phyloP scores from a whole-genome alignment of 768 basidiomycete genomes.

The Polyporus arcularius region DNA sequence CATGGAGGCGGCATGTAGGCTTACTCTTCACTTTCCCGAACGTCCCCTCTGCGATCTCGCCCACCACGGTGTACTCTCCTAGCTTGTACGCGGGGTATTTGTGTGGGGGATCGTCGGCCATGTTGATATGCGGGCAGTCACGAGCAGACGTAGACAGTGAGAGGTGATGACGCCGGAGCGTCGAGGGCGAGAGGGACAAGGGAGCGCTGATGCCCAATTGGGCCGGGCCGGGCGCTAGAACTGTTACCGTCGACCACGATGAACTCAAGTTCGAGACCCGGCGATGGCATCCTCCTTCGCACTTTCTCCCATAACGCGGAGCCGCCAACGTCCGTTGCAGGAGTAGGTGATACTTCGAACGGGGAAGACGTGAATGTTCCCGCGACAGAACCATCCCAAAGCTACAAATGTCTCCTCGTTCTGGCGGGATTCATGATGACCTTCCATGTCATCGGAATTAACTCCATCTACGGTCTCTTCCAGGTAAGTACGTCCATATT shows the following conservation, averaged over 20 bases:
- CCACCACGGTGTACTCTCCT: constrained; percentile 86
- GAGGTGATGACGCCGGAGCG: too few species aligned
- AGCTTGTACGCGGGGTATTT: constrained; percentile 68
- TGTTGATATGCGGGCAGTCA: constrained; percentile 16
- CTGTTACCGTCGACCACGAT: not conserved
- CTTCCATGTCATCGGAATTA: constrained; percentile 47
- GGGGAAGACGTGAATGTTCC: not conserved
- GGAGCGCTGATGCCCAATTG: too few species aligned
- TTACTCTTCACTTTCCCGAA: constrained; percentile 99
- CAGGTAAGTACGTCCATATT: constrained; percentile 36
- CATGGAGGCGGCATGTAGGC: not conserved
- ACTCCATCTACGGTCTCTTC: constrained; percentile 44
- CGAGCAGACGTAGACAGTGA: not conserved
- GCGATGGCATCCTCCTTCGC: not conserved
- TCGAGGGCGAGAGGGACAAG: not conserved
- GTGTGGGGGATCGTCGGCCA: constrained; percentile 28
- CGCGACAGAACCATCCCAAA: constrained; percentile 28
- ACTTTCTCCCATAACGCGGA: not conserved
- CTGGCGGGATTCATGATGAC: constrained; percentile 46
- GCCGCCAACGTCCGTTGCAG: not conserved
- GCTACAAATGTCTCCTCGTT: constrained; percentile 39
- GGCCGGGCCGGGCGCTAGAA: not conserved
- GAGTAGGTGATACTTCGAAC: not conserved
- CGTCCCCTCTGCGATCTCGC: constrained; percentile 93
- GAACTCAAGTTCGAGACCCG: not conserved